Base-by-base conservation (phyloP, 2,329 filamentous ascomycete genomes). In the Cucurbitaria berberidis region DNA sequence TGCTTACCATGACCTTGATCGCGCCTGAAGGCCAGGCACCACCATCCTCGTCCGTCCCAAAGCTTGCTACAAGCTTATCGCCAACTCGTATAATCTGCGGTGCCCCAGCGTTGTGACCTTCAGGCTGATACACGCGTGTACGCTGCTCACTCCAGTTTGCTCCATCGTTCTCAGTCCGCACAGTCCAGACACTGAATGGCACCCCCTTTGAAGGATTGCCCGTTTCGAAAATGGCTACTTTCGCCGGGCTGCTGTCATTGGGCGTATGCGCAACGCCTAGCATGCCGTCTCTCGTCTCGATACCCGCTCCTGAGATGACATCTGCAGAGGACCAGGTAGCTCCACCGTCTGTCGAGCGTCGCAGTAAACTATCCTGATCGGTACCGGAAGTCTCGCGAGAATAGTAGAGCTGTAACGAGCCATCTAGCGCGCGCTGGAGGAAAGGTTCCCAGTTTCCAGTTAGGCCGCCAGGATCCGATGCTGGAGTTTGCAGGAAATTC, bases 401-500 rank as follows among this genome's bases (percentile, higher is more conserved):
- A 57, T 80, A 81, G 60, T 76, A 81, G 41, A 77, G 68, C 60
- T 81, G 76, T 21, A 80, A 49, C 3, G 69, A 67, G 0, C 77
- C 76, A 47, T 79, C 74, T 1, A 57, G 51, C 0, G 74, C 74
- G 2, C 74, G 57, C 5, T 78, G 68, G 18, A 81, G 45, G 54
- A 80, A 80, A 0, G 79, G 80, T 53, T 81, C 79, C 78, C 78
- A 81, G 4, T 75, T 65, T 2, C 79, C 79, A 27, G 76, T 76
- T 13, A 55, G 40, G 5, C 55, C 59, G 15, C 54, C 60, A 0
- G 62, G 47, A 30, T 69, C 61, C 8, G 53, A 44, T 5, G 62
- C 64, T 5, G 70, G 63, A 1, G 60, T 64, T 22, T 51, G 63
- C 2, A 74, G 68, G 53, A 72, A 79, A 11, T 53, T 51, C 67